phyloP scores from a whole-genome alignment of 2,329 filamentous ascomycete genomes.

The Pseudogymnoascus sp. region DNA sequence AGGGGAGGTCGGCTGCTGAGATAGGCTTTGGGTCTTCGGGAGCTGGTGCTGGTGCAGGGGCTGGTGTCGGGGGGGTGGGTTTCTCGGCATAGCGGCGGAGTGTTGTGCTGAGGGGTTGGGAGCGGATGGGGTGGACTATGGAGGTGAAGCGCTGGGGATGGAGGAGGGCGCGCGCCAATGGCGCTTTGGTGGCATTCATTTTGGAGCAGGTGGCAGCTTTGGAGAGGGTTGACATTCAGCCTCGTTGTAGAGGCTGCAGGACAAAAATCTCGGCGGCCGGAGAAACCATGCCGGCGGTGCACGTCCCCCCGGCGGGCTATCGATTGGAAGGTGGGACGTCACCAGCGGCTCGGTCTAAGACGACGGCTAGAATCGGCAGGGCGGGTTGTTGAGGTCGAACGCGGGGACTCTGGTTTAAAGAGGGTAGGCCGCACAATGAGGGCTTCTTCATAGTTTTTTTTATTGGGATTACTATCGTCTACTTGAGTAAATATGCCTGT shows the following conservation, averaged over 20 bases:
- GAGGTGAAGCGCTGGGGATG: background rate
- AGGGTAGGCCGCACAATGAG: background rate
- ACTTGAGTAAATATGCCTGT: background rate
- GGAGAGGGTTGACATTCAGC: background rate
- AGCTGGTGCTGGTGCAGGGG: conserved; percentile 13
- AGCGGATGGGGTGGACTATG: background rate
- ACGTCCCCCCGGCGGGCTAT: background rate
- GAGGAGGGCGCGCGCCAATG: background rate
- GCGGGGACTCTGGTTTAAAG: background rate
- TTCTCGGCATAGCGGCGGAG: background rate
- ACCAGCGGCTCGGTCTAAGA: conserved; percentile 1
- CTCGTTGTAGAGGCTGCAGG: background rate
- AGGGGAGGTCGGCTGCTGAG: conserved; percentile 27
- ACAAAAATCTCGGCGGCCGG: background rate
- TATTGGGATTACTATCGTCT: conserved; percentile 1
- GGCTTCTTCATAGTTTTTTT: conserved; percentile 1
- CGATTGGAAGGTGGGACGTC: background rate
- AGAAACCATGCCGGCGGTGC: background rate
- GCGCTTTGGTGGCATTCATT: background rate
- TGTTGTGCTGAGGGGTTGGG: background rate
- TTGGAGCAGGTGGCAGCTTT: background rate
- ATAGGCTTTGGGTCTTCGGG: background rate
- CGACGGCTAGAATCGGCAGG: background rate
- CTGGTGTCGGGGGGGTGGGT: background rate
- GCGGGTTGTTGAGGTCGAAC: background rate